Conservation (phyloP, 2,329 filamentous ascomycete species). For the Fusarium sacchari region DNA sequence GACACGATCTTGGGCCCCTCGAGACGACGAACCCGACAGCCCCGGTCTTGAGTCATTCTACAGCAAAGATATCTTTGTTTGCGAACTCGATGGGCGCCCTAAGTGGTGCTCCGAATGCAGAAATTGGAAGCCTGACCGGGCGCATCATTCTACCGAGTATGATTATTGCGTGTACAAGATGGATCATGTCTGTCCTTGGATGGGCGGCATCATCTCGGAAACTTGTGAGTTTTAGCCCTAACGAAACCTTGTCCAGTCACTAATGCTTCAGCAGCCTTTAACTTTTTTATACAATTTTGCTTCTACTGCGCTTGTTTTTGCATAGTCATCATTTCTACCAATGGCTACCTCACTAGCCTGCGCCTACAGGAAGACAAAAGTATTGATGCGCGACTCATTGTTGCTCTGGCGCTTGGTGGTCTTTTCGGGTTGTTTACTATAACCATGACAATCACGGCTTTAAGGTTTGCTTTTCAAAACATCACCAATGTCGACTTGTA, state of each 20-base stretch:
- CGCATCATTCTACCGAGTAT: slow-evolving; percentile 87
- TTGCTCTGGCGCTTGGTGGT: slow-evolving; percentile 70
- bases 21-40: slow-evolving; percentile 65
- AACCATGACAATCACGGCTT: slow-evolving; percentile 79
- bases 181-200: slow-evolving; percentile 97
- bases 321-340: slow-evolving; percentile 68
- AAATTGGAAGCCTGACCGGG: slow-evolving; percentile 88
- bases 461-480: slow-evolving; percentile 77
- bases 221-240: slow-evolving; percentile 61
- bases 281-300: slow-evolving; percentile 91
- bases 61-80: slow-evolving; percentile 83
- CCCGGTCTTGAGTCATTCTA: slow-evolving; percentile 81
- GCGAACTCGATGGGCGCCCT: slow-evolving; percentile 83
- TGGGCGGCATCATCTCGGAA: slow-evolving; percentile 91
- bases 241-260: background rate
- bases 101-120: slow-evolving; percentile 86
- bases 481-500: slow-evolving; percentile 87
- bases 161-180: slow-evolving; percentile 86
- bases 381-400: slow-evolving; percentile 71
- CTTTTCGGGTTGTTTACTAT: slow-evolving; percentile 85
- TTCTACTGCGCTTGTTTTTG: slow-evolving; percentile 78
- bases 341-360: slow-evolving; percentile 71
- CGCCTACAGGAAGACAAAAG: slow-evolving; percentile 54
- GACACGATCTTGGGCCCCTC: slow-evolving; percentile 47
- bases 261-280: slow-evolving; percentile 68